phyloP scores from a whole-genome alignment of 148 eudicot species.

The Polygonum maritimum region DNA sequence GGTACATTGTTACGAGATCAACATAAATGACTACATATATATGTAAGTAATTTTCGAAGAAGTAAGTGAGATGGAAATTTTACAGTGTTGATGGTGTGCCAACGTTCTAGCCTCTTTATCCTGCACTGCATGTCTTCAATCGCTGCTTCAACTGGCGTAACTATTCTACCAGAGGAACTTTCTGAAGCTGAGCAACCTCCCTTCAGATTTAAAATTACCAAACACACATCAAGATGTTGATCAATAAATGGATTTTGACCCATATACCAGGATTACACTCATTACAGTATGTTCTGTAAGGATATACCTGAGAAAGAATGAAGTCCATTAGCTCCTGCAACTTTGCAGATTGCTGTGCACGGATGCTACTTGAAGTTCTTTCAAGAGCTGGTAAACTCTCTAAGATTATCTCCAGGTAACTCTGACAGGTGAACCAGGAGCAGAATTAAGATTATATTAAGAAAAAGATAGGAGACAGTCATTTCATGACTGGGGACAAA shows the following conservation, averaged over 20 bases:
- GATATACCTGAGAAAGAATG: constrained; percentile 79
- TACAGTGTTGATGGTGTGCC: constrained; percentile 92
- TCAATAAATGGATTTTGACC: background rate
- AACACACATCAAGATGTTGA: background rate
- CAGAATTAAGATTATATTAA: background rate
- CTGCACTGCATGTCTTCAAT: constrained; percentile 94
- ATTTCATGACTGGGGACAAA: background rate
- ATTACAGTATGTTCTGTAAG: background rate
- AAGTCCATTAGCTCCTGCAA: constrained; percentile 81
- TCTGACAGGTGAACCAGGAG: constrained; percentile 33
- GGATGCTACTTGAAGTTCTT: constrained; percentile 73
- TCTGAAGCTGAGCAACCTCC: constrained; percentile 80
- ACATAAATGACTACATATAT: background rate
- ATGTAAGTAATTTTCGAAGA: background rate
- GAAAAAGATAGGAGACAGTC: background rate
- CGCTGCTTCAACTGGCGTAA: constrained; percentile 50
- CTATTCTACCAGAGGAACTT: constrained; percentile 74
- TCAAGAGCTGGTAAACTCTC: constrained; percentile 63
- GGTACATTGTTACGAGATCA: background rate
- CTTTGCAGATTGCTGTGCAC: constrained; percentile 78
- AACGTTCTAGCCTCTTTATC: constrained; percentile 80
- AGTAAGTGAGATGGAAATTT: background rate
- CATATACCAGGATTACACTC: background rate
- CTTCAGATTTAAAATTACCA: constrained; percentile 20
- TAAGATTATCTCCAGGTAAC: constrained; percentile 72